These are phyloP conservation scores for Diospyros lotus DNA, from an alignment of 148 eudicot species.

Conservation along the genomic window DNA sequence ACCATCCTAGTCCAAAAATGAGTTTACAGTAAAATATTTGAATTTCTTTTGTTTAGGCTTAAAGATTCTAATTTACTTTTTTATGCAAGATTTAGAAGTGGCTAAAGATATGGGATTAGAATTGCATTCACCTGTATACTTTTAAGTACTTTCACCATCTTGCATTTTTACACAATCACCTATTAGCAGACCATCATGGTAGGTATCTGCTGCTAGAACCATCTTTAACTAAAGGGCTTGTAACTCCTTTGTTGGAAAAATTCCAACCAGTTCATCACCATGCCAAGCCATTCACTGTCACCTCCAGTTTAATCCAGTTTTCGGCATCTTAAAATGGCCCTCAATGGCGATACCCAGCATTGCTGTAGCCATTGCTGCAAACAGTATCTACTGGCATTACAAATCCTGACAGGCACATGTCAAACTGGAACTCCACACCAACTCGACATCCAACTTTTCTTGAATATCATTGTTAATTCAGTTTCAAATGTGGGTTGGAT, in stretches of 20 bases:
- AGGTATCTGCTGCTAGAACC: neutral
- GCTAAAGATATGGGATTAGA: neutral
- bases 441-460: neutral
- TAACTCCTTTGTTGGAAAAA: neutral
- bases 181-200: neutral
- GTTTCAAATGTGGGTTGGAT: neutral
- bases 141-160: neutral
- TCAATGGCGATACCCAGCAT: too few species aligned
- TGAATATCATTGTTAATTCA: neutral
- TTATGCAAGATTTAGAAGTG: neutral
- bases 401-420: too few species aligned
- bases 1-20: neutral
- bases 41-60: neutral
- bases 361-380: too few species aligned
- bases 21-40: neutral
- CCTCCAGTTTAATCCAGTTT: too few species aligned
- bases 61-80: neutral
- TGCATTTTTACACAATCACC: neutral
- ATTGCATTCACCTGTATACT: neutral
- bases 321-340: too few species aligned
- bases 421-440: too few species aligned
- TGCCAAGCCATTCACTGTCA: too few species aligned
- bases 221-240: neutral
- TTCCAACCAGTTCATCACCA: too few species aligned
- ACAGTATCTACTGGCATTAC: too few species aligned